Evolutionary conservation across 495 filamentous ascomycete genomes (phyloP).

Genomic region (Penicillium psychrofluorescens): DNA sequence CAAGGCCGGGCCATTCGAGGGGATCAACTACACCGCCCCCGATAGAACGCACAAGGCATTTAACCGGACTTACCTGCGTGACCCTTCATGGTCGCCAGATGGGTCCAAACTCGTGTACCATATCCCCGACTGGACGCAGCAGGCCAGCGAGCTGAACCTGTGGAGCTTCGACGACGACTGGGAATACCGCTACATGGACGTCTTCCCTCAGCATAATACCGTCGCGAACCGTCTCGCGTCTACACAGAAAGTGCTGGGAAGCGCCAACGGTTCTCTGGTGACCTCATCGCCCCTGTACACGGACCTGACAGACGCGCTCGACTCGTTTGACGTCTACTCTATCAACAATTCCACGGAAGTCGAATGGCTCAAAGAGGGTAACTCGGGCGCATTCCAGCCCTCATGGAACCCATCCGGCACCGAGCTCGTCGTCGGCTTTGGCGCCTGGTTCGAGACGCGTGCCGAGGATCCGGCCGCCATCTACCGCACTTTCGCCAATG

Average conservation of each 20-base stretch:
- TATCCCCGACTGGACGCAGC: not conserved
- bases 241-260: not conserved
- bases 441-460: conserved; percentile 7
- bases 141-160: not conserved
- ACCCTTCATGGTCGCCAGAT: conserved; percentile 7
- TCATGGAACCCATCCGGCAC: conserved; percentile 7
- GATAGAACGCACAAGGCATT: not conserved
- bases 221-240: not conserved
- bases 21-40: conserved; percentile 5
- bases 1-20: conserved; percentile 1
- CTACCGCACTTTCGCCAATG: conserved; percentile 4
- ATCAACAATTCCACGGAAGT: not conserved
- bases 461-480: not conserved
- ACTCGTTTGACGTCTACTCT: not conserved
- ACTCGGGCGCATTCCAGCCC: conserved; percentile 8
- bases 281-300: not conserved
- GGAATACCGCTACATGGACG: conserved; percentile 10
- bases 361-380: not conserved
- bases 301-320: not conserved
- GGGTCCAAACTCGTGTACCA: conserved; percentile 5
- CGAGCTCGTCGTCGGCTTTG: conserved; percentile 5
- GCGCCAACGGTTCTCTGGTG: not conserved
- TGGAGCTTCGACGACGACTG: conserved; percentile 7
- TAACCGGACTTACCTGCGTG: not conserved
- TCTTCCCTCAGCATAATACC: conserved; percentile 3